Conservation (phyloP, 2,329 filamentous ascomycete genomes). For the Arthroderma uncinatum region DNA sequence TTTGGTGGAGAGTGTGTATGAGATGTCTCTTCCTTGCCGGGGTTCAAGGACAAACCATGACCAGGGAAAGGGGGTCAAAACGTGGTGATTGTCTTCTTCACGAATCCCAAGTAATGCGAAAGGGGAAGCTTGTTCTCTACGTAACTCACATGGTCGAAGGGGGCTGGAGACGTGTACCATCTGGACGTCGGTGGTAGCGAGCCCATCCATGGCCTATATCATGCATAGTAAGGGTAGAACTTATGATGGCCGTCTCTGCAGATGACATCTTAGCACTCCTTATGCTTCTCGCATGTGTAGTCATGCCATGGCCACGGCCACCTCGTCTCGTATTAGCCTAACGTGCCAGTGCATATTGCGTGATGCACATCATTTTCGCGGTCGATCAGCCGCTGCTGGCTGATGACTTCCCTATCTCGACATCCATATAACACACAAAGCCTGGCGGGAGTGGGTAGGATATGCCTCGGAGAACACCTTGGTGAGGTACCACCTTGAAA, state of each 20-base stretch:
- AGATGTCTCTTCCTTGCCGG: neutral
- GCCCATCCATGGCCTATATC: conserved; percentile 1
- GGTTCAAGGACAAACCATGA: neutral
- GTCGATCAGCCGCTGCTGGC: neutral
- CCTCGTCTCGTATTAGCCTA: neutral
- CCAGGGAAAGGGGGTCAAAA: neutral
- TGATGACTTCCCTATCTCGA: neutral
- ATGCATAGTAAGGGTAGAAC: no score
- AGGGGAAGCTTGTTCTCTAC: neutral
- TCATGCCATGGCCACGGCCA: neutral
- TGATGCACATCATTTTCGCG: neutral
- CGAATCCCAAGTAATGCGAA: no score
- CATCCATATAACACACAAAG: neutral
- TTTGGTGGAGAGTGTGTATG: neutral
- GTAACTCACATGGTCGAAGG: neutral
- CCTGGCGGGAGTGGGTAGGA: neutral
- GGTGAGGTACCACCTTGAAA: no score
- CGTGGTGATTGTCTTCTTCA: neutral
- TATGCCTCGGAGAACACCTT: neutral
- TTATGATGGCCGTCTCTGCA: no score
- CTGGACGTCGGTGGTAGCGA: neutral
- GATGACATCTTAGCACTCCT: neutral
- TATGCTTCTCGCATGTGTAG: neutral
- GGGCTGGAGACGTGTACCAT: neutral
- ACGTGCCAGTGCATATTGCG: neutral